These are phyloP conservation scores for Nicotiana attenuata DNA, from an alignment of 257 asterid genomes.

Conservation along the genomic window DNA sequence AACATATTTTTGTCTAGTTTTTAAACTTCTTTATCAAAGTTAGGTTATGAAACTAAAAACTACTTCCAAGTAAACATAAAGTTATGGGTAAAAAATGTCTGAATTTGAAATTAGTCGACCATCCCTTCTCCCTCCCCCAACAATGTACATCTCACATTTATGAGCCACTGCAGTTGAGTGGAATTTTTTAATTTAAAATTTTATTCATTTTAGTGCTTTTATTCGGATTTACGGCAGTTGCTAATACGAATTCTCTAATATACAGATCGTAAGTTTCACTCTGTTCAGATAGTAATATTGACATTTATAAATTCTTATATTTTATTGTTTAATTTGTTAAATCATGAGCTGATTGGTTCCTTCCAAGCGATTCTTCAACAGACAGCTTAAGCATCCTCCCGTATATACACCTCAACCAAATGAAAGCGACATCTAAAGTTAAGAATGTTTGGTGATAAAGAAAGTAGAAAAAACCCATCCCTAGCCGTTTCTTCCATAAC, in stretches of 20 bases:
- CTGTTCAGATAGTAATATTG: background rate
- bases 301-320: background rate
- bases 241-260: no score
- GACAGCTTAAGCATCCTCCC: background rate
- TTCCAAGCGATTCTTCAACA: background rate
- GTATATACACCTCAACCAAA: background rate
- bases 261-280: background rate
- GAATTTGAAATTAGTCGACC: no score
- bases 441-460: conserved; percentile 9
- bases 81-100: background rate
- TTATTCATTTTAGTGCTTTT: no score
- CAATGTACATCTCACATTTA: no score
- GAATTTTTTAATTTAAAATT: no score
- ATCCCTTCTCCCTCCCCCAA: no score
- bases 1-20: background rate
- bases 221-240: no score
- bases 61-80: background rate
- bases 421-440: background rate
- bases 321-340: background rate
- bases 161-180: no score
- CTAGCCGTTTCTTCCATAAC: background rate
- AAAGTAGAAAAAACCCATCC: background rate
- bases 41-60: background rate
- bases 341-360: background rate
- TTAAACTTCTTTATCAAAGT: background rate